Evolutionary conservation across 75 land plant species (phyloP).

Genomic region (Adiantum capillusveneris): DNA sequence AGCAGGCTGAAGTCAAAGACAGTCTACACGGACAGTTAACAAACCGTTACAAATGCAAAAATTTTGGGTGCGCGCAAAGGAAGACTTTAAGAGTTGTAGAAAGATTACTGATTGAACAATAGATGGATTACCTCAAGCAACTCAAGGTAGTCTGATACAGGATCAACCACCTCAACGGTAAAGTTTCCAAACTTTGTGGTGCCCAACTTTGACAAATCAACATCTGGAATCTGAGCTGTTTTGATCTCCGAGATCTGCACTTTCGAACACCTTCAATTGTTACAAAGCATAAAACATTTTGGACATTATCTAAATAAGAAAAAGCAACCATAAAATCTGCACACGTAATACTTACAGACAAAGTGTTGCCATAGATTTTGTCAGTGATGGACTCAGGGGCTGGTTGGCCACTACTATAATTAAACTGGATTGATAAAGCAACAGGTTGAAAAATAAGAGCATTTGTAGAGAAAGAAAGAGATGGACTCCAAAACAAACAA

Average conservation of each 20-base stretch:
- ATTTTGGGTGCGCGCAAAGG: no score
- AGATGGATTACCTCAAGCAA: slow-evolving; percentile 86
- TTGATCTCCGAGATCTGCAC: slow-evolving; percentile 79
- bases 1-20: slow-evolving; percentile 90
- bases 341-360: slow-evolving; percentile 48
- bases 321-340: no score
- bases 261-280: background rate
- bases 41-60: no score
- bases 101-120: no score
- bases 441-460: background rate
- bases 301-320: no score
- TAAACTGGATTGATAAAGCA: slow-evolving; percentile 45
- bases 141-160: slow-evolving; percentile 83
- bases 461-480: slow-evolving; percentile 2
- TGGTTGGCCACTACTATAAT: slow-evolving; percentile 96
- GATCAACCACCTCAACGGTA: slow-evolving; percentile 80
- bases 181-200: slow-evolving; percentile 58
- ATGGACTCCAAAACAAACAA: no score
- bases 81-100: no score
- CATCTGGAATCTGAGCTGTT: slow-evolving; percentile 78
- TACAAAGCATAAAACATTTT: background rate
- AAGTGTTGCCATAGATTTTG: slow-evolving; percentile 90
- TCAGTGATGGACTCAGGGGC: slow-evolving; percentile 95
- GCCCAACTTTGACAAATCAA: slow-evolving; percentile 67
- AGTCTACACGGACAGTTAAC: slow-evolving; percentile 33